Evolutionary conservation across 768 basidiomycete species (phyloP).

Genomic region (Rhizopogon vinicolor): DNA sequence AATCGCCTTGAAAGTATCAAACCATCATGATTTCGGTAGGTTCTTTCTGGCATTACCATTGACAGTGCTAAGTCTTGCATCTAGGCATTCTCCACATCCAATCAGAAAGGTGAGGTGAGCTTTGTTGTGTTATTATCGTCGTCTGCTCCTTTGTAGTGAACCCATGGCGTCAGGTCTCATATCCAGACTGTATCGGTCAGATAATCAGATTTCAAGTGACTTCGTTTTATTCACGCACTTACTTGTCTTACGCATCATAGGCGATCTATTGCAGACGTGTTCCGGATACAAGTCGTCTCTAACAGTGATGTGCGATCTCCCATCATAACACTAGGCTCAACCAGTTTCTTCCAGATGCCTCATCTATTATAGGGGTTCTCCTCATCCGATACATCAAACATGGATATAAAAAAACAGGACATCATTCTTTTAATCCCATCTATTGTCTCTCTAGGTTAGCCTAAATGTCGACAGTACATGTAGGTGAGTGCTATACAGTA

Average conservation of each 20-base stretch:
- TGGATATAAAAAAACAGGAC: no score
- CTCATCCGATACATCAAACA: no score
- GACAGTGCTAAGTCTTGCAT: background rate
- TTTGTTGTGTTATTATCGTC: background rate
- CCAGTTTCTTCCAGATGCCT: conserved; percentile 85
- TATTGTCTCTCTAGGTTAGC: no score
- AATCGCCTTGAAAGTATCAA: no score
- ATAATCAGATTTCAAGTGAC: conserved; percentile 96
- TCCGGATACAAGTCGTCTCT: conserved; percentile 97
- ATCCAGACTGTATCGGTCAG: conserved; percentile 91
- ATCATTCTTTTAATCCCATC: no score
- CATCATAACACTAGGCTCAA: conserved; percentile 95
- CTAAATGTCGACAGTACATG: no score
- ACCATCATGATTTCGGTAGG: conserved; percentile 45
- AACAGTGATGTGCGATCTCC: conserved; percentile 96
- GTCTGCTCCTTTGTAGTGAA: conserved; percentile 2
- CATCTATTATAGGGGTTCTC: no score
- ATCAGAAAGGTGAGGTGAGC: conserved; percentile 95
- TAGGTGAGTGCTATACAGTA: no score
- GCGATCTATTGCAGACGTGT: conserved; percentile 95
- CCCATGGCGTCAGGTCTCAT: conserved; percentile 70
- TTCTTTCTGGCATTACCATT: background rate
- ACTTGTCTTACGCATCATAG: conserved; percentile 33
- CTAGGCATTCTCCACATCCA: conserved; percentile 98
- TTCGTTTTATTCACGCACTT: conserved; percentile 10